Conservation (phyloP, 108 stramenopile genomes). For the Halocafeteria seosinensis region DNA sequence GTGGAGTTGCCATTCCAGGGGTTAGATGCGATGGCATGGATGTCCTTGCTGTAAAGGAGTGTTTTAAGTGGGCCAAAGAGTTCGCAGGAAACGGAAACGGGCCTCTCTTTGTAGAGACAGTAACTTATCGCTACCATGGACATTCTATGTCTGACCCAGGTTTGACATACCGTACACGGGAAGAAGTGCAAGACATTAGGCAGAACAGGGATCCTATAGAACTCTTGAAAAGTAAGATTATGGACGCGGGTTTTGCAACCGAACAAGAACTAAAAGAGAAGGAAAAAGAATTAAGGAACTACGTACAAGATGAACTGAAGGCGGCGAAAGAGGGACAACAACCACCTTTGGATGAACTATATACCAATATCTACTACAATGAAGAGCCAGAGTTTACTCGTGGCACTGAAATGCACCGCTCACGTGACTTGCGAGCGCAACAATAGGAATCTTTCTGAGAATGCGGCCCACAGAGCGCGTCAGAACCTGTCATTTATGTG, state of each 20-base stretch:
- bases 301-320: conserved; percentile 64
- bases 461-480: too few relatives aligned
- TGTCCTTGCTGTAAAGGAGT: conserved; percentile 81
- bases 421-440: too few relatives aligned
- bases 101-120: conserved; percentile 92
- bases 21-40: conserved; percentile 95
- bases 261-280: conserved; percentile 82
- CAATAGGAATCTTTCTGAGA: too few relatives aligned
- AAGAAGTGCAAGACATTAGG: conserved; percentile 89
- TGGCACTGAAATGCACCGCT: background rate
- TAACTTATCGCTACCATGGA: conserved; percentile 98
- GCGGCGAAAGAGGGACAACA: conserved; percentile 50
- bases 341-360: conserved; percentile 24
- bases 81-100: conserved; percentile 74
- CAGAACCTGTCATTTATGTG: too few relatives aligned
- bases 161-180: conserved; percentile 96
- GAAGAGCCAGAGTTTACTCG: background rate
- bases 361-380: conserved; percentile 26
- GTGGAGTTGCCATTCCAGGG: conserved; percentile 82
- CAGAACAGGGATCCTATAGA: conserved; percentile 89
- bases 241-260: conserved; percentile 63
- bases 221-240: conserved; percentile 74
- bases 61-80: conserved; percentile 82
- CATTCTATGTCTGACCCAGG: conserved; percentile 99
- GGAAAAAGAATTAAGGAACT: conserved; percentile 80